A percentile compares a stretch with the other conserved stretches of the same genome.
phyloP scores from a whole-genome alignment of 1,284 basidiomycete genomes.

The Rhodotorula sp. region DNA sequence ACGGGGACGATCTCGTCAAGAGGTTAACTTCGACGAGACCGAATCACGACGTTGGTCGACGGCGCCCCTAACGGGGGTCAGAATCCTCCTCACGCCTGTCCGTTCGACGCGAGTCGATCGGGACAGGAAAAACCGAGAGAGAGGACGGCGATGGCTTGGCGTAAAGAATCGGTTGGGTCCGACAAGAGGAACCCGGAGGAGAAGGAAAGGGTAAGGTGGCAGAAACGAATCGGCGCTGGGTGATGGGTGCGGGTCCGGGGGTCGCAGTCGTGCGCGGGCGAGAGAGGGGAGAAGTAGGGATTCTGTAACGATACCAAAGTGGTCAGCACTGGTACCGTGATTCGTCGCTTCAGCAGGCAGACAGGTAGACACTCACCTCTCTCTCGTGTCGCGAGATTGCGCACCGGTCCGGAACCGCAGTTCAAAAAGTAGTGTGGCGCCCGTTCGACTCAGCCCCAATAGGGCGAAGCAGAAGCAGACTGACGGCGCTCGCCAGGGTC shows the following conservation, averaged over 20 bases:
- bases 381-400: too few species aligned
- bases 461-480: not conserved
- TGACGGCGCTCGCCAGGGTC: slow-evolving; percentile 4
- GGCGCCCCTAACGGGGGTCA: slow-evolving; percentile 12
- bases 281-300: not conserved
- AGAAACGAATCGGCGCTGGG: not conserved
- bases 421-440: not conserved
- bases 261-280: not conserved
- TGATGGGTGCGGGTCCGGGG: not conserved
- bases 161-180: not conserved
- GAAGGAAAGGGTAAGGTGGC: not conserved
- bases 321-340: too few species aligned
- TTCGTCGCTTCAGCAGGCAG: too few species aligned
- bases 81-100: not conserved
- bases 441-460: not conserved
- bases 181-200: not conserved
- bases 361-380: not conserved
- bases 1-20: not conserved
- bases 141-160: slow-evolving; percentile 8
- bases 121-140: not conserved
- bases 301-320: too few species aligned
- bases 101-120: not conserved
- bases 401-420: too few species aligned
- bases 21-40: not conserved
- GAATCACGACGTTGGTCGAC: slow-evolving; percentile 3